Evolutionary conservation across 257 asterid species (phyloP).

Genomic region (Solanum verrucosum): DNA sequence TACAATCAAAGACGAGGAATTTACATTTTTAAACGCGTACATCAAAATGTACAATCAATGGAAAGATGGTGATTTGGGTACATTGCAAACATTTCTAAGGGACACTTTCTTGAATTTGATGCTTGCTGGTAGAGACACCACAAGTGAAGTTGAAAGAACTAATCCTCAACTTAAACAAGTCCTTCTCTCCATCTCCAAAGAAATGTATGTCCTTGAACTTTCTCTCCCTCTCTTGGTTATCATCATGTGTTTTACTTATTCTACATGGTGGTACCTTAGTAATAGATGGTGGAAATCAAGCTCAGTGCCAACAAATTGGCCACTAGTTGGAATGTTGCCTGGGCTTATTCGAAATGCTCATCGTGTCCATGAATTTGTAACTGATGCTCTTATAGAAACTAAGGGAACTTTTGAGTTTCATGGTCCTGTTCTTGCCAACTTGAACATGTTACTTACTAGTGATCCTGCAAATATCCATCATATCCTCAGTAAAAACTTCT

Average conservation of each 20-base stretch:
- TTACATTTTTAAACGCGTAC: neutral
- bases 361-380: neutral
- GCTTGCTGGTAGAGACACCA: constrained; percentile 2
- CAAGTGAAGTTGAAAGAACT: neutral
- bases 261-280: neutral
- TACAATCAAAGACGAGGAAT: neutral
- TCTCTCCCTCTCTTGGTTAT: neutral
- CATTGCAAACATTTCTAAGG: neutral
- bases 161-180: neutral
- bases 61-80: neutral
- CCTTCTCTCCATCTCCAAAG: no score
- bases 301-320: neutral
- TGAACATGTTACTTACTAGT: neutral
- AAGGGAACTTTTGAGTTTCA: neutral
- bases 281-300: neutral
- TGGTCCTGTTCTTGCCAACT: neutral
- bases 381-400: neutral
- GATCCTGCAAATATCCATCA: no score
- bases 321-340: neutral
- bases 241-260: neutral
- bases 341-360: neutral
- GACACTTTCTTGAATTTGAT: neutral
- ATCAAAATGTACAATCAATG: neutral
- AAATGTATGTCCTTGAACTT: neutral
- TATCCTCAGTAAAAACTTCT: neutral